Evolutionary conservation across 1,284 basidiomycete genomes (phyloP).

Genomic region (Sphaerobolus stellatus): DNA sequence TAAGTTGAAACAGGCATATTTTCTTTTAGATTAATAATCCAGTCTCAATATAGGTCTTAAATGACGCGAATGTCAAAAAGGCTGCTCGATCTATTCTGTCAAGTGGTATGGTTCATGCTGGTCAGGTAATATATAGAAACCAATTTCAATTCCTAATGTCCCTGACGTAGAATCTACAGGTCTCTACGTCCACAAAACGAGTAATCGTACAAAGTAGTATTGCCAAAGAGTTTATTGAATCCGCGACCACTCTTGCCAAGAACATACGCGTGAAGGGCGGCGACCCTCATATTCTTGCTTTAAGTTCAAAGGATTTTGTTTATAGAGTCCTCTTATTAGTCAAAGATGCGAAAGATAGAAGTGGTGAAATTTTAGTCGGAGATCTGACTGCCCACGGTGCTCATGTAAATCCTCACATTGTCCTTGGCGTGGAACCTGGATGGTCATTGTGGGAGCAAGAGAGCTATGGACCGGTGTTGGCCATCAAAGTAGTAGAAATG

Average conservation of each 20-base stretch:
- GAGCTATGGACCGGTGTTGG: slow-evolving; percentile 58
- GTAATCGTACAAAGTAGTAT: slow-evolving; percentile 54
- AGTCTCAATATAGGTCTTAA: slow-evolving; percentile 42
- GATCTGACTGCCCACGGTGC: slow-evolving; percentile 42
- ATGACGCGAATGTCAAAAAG: slow-evolving; percentile 58
- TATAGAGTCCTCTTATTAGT: slow-evolving; percentile 49
- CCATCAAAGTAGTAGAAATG: slow-evolving; percentile 46
- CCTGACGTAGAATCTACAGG: slow-evolving; percentile 27
- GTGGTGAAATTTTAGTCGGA: slow-evolving; percentile 53
- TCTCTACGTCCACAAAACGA: slow-evolving; percentile 72
- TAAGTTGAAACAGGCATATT: slow-evolving; percentile 33
- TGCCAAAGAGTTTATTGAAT: slow-evolving; percentile 35
- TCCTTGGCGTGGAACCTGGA: slow-evolving; percentile 46
- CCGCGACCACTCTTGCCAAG: slow-evolving; percentile 33
- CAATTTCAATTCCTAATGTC: neutral
- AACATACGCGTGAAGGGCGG: slow-evolving; percentile 25
- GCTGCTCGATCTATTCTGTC: slow-evolving; percentile 55
- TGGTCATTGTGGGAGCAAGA: slow-evolving; percentile 57
- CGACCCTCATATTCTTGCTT: slow-evolving; percentile 14
- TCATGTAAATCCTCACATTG: slow-evolving; percentile 53
- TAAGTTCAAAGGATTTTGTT: slow-evolving; percentile 45
- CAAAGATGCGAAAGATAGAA: slow-evolving; percentile 48
- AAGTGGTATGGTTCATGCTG: slow-evolving; percentile 58
- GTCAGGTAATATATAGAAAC: slow-evolving; percentile 19
- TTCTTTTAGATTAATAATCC: neutral